Base-by-base conservation (phyloP, 495 filamentous ascomycete genomes). In the Letharia columbiana region DNA sequence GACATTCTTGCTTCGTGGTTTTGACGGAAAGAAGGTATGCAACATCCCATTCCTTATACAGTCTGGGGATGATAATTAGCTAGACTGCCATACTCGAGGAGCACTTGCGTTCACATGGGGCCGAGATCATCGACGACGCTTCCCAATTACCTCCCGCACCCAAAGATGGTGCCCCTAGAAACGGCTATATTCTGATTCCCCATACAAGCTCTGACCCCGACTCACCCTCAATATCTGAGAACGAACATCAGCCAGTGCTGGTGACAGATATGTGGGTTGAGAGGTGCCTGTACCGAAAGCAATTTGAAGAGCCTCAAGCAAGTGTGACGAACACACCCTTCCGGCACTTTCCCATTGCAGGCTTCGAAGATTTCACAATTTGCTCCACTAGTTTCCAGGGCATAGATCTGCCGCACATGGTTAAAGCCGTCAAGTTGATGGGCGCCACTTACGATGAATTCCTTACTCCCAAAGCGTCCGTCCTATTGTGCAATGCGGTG, bases 201-300 rank as follows among this genome's bases (percentile, higher is more conserved):
- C 83, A 86, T 69, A 78, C 76, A 49, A 78, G 76, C 18, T 73
- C 75, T 18, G 71, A 66, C 44, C 69, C 71, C 17, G 67, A 76
- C 33, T 66, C 78, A 60, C 75, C 80, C 44, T 76, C 74, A 1
- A 75, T 77, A 42, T 74, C 78, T 66, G 77, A 79, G 61, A 73
- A 74, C 68, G 76, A 76, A 8, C 78, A 80, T 44, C 78, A 75
- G 64, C 77, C 78, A 63, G 75, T 76, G 44, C 74, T 87, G 54
- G 88, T 96, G 47, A 97, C 91, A 13, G 90, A 96, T 69, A 94
- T 92, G 81, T 98, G 93, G 86, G 80, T 98, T 47, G 94, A 98
- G 75, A 81, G 85, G 54, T 98, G 93, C 73, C 77, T 98, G 42
- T 84, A 91, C 70, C 82, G 85, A 20, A 91, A 89, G 70, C 77